phyloP scores from a whole-genome alignment of 208 protist species.

The Leishmania turanica region DNA sequence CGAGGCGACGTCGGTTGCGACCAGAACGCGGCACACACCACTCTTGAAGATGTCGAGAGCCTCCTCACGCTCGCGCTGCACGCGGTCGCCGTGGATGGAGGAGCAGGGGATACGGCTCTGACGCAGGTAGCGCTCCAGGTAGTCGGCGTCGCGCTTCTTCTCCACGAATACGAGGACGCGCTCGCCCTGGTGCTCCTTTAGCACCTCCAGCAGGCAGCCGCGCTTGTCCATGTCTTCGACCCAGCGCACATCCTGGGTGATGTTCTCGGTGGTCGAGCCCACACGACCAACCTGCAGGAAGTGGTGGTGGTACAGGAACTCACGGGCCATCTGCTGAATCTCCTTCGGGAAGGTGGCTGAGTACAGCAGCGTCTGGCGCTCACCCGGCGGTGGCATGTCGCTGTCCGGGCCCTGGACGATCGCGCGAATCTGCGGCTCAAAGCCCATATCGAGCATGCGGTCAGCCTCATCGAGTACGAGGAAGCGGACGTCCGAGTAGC shows the following conservation, averaged over 20 bases:
- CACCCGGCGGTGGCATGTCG: constrained; percentile 94
- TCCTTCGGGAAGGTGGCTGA: constrained; percentile 99
- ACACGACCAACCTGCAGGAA: constrained; percentile 98
- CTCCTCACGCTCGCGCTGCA: constrained; percentile 93
- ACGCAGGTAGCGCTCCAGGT: constrained; percentile 94
- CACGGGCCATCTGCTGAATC: constrained; percentile 97
- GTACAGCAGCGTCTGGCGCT: constrained; percentile 99
- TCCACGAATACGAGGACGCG: constrained; percentile 98
- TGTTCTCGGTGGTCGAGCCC: constrained; percentile 97
- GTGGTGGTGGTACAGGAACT: constrained; percentile 97
- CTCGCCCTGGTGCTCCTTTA: constrained; percentile 72
- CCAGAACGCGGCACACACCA: constrained; percentile 90
- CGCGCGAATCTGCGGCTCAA: constrained; percentile 98
- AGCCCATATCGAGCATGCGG: constrained; percentile 99
- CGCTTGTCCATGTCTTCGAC: constrained; percentile 90
- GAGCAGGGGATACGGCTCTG: constrained; percentile 79
- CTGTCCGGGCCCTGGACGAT: constrained; percentile 96
- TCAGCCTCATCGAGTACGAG: constrained; percentile 99
- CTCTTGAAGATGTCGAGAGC: constrained; percentile 91
- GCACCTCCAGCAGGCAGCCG: constrained; percentile 61
- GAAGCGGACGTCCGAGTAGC: constrained; percentile 92
- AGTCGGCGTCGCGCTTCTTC: constrained; percentile 98
- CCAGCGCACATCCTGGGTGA: constrained; percentile 96
- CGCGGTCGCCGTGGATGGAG: constrained; percentile 98
- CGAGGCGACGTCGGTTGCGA: constrained; percentile 98